Percentiles rank a stretch among this genome's conserved stretches.
Evolutionary conservation across 768 basidiomycete genomes (phyloP).

Genomic region (Tylopilus intermedius): DNA sequence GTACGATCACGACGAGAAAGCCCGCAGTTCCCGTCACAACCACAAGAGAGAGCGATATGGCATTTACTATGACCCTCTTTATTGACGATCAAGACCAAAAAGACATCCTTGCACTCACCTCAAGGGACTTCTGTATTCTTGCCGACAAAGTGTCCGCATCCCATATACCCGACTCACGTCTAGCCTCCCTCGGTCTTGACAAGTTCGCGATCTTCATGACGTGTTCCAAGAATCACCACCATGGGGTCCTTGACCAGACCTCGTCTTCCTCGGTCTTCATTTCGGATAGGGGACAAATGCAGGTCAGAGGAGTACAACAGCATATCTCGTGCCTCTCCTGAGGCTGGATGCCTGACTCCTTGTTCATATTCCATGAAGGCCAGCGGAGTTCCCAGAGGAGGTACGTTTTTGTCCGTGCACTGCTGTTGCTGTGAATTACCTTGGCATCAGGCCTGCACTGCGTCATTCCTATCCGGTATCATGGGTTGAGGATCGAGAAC

Average conservation of each 20-base stretch:
- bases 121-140: conserved; percentile 45
- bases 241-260: conserved; percentile 39
- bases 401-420: background rate
- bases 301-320: conserved; percentile 44
- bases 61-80: conserved; percentile 13
- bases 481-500: conserved; percentile 41
- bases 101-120: conserved; percentile 42
- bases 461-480: conserved; percentile 10
- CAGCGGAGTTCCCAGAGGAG: conserved; percentile 36
- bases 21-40: no score
- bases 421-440: background rate
- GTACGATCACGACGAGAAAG: no score
- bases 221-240: conserved; percentile 18
- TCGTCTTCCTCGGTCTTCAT: conserved; percentile 42
- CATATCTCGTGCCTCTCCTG: conserved; percentile 44
- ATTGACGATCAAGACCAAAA: conserved; percentile 30
- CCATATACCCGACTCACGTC: conserved; percentile 32
- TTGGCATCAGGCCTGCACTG: background rate
- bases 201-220: background rate
- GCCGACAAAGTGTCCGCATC: conserved; percentile 29
- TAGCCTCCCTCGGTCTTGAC: conserved; percentile 12
- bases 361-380: no score
- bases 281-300: conserved; percentile 46
- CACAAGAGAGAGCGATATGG: conserved; percentile 3
- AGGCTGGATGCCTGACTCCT: background rate